Evolutionary conservation across 805 yeast genomes (phyloP).

Genomic region (Candida nitratophila): DNA sequence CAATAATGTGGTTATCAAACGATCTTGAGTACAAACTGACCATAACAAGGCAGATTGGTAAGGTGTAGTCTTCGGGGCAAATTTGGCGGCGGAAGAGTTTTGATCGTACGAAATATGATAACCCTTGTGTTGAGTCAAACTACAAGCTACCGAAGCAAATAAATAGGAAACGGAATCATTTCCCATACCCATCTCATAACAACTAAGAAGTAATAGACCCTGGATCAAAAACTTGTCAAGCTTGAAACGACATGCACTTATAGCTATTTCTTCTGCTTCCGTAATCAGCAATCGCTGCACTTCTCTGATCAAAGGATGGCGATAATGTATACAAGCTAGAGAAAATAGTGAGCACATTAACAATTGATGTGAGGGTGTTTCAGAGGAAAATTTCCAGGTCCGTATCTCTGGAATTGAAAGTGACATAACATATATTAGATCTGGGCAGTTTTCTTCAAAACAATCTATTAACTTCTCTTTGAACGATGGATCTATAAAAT

Average conservation of each 20-base stretch:
- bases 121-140: slow-evolving; percentile 28
- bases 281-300: slow-evolving; percentile 15
- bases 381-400: slow-evolving; percentile 12
- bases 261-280: slow-evolving; percentile 18
- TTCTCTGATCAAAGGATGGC: slow-evolving; percentile 8
- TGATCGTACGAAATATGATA: slow-evolving; percentile 22
- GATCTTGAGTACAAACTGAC: slow-evolving; percentile 26
- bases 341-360: slow-evolving; percentile 20
- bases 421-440: slow-evolving; percentile 8
- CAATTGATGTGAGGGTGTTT: slow-evolving; percentile 16
- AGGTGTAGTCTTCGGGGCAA: slow-evolving; percentile 20
- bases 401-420: slow-evolving; percentile 8
- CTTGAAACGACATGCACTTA: slow-evolving; percentile 14
- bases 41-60: slow-evolving; percentile 21
- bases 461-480: slow-evolving; percentile 6
- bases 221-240: slow-evolving; percentile 18
- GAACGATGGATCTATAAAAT: slow-evolving; percentile 12
- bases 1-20: slow-evolving; percentile 18
- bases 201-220: slow-evolving; percentile 21
- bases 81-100: slow-evolving; percentile 10
- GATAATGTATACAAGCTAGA: slow-evolving; percentile 17
- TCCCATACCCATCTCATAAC: slow-evolving; percentile 25
- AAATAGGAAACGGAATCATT: slow-evolving; percentile 24
- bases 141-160: slow-evolving; percentile 23
- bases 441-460: slow-evolving; percentile 10